phyloP scores from a whole-genome alignment of 2,329 filamentous ascomycete species.

The Capronia epimyces region DNA sequence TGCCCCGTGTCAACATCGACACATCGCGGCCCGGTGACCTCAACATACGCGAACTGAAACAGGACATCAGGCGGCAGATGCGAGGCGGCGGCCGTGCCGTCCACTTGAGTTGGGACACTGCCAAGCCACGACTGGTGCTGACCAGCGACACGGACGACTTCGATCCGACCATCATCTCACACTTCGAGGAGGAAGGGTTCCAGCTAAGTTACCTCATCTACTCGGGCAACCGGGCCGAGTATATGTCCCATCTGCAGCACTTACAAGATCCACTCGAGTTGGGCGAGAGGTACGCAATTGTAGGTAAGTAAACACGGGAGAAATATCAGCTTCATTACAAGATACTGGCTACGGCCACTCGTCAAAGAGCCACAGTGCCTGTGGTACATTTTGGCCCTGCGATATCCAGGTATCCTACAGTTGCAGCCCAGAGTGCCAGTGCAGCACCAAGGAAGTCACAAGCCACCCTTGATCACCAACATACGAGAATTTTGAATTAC shows the following conservation, averaged over 20 bases:
- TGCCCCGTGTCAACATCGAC: constrained; percentile 24
- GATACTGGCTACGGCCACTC: too few relatives aligned
- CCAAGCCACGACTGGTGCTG: constrained; percentile 22
- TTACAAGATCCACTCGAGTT: constrained; percentile 52
- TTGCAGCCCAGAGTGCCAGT: background rate
- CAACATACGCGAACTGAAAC: background rate
- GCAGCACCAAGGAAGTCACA: background rate
- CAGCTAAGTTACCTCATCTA: constrained; percentile 53
- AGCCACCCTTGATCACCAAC: background rate
- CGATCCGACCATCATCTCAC: constrained; percentile 48
- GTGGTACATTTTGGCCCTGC: too few relatives aligned
- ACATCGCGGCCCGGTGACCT: constrained; percentile 7
- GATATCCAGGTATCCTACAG: background rate
- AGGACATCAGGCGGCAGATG: constrained; percentile 9
- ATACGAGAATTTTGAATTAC: too few relatives aligned
- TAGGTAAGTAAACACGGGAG: constrained; percentile 44
- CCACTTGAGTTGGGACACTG: constrained; percentile 22
- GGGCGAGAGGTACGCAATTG: constrained; percentile 57
- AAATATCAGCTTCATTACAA: too few relatives aligned
- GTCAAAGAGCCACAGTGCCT: too few relatives aligned
- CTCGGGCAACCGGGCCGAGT: constrained; percentile 47
- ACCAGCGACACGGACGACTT: constrained; percentile 40
- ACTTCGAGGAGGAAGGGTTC: constrained; percentile 59
- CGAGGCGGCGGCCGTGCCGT: constrained; percentile 9
- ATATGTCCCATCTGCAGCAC: constrained; percentile 47